These are phyloP conservation scores for Auxenochlorella protothecoides DNA, from an alignment of 139 green algal species.

Conservation along the genomic window DNA sequence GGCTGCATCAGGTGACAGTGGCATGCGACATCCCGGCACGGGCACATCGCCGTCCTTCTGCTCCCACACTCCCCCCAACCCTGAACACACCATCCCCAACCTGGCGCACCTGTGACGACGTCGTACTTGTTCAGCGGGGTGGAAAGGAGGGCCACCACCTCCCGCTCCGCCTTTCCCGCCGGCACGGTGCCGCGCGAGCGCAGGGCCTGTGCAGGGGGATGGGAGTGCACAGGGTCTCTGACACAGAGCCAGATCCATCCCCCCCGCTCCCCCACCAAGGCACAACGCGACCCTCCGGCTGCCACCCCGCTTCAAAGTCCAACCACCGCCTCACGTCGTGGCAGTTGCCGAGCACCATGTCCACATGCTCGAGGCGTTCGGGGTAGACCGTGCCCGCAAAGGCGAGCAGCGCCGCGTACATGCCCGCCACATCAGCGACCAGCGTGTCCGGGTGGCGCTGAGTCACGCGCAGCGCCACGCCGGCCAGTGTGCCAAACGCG, in stretches of 20 bases:
- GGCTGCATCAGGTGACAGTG: not conserved
- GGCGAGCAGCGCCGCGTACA: slow-evolving; percentile 72
- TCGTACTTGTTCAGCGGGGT: slow-evolving; percentile 74
- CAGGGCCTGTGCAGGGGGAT: slow-evolving; percentile 16
- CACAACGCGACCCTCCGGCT: not conserved
- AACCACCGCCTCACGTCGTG: slow-evolving; percentile 17
- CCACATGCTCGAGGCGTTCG: slow-evolving; percentile 54
- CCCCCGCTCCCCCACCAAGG: too few species aligned
- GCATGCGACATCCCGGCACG: too few species aligned
- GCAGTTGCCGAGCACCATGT: slow-evolving; percentile 49
- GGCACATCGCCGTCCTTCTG: too few species aligned
- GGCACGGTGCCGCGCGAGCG: slow-evolving; percentile 5
- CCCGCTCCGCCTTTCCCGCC: slow-evolving; percentile 55
- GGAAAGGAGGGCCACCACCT: slow-evolving; percentile 70
- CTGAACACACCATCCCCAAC: not conserved
- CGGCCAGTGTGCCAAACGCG: slow-evolving; percentile 65
- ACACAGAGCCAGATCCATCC: too few species aligned
- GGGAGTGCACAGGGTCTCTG: too few species aligned
- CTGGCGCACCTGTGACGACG: slow-evolving; percentile 32
- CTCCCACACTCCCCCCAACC: too few species aligned
- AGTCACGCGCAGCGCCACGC: slow-evolving; percentile 33
- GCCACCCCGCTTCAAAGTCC: too few species aligned
- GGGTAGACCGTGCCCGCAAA: slow-evolving; percentile 67
- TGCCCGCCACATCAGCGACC: slow-evolving; percentile 51
- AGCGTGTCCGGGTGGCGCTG: slow-evolving; percentile 57